phyloP scores from a whole-genome alignment of 2,329 filamentous ascomycete species.

The Eutypella sp. region DNA sequence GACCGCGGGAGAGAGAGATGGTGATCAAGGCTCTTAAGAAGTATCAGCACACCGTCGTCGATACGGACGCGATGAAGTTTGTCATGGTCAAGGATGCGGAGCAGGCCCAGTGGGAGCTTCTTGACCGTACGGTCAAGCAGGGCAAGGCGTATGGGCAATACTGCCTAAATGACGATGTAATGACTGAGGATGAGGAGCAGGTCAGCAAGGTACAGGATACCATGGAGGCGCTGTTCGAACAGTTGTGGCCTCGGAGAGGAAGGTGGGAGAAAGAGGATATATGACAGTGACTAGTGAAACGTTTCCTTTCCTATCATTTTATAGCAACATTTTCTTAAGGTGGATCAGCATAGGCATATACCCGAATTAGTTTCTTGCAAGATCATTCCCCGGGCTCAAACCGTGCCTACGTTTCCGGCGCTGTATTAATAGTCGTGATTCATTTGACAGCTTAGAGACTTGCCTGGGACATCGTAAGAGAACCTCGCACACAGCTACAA shows the following conservation, averaged over 20 bases:
- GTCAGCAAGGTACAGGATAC: slow-evolving; percentile 29
- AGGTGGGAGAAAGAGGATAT: slow-evolving; percentile 22
- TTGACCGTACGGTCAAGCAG: slow-evolving; percentile 30
- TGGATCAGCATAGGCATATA: no score
- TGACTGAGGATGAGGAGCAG: slow-evolving; percentile 28
- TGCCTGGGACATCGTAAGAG: no score
- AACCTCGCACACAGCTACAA: no score
- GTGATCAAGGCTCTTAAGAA: slow-evolving; percentile 34
- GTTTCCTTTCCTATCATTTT: no score
- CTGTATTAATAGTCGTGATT: no score
- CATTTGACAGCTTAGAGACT: no score
- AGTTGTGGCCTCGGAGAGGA: slow-evolving; percentile 22
- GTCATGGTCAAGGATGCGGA: slow-evolving; percentile 40
- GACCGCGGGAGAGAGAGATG: slow-evolving; percentile 26
- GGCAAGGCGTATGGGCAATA: slow-evolving; percentile 32
- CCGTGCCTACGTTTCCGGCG: no score
- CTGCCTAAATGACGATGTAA: slow-evolving; percentile 39
- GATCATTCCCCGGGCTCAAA: no score
- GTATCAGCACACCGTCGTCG: slow-evolving; percentile 36
- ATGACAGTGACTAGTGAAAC: no score
- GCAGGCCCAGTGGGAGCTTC: slow-evolving; percentile 31
- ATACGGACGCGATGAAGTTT: slow-evolving; percentile 35
- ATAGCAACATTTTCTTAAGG: no score
- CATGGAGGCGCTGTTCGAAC: slow-evolving; percentile 30
- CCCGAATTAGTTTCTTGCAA: no score